Conservation (phyloP, 192 early-diverging fungal species). For the Entomortierella parvispora region DNA sequence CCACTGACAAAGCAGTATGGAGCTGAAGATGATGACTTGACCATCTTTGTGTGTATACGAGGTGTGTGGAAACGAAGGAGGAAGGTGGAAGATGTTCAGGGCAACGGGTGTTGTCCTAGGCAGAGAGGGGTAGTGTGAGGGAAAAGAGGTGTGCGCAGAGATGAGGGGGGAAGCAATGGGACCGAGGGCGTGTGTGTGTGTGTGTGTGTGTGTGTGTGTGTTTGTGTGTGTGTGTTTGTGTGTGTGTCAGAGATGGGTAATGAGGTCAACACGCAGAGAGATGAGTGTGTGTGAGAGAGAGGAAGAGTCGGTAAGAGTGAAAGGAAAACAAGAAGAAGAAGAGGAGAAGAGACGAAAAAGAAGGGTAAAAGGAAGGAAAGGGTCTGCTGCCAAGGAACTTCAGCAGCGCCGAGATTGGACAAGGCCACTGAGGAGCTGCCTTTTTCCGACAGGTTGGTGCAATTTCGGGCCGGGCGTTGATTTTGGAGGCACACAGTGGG, state of each 20-base stretch:
- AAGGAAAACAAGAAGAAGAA: neutral
- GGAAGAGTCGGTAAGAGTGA: neutral
- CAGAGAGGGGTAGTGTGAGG: neutral
- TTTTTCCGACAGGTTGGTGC: too few species aligned
- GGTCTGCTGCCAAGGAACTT: too few species aligned
- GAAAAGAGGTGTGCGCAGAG: neutral
- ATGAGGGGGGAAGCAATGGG: neutral
- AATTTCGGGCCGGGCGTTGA: too few species aligned
- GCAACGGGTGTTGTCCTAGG: neutral
- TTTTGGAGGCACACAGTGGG: too few species aligned
- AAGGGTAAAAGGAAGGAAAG: neutral
- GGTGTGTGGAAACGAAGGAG: neutral
- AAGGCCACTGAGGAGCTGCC: too few species aligned
- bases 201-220: too few species aligned
- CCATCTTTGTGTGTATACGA: constrained; percentile 9
- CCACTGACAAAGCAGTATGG: constrained; percentile 52
- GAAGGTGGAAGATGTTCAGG: neutral
- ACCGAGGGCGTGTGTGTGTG: neutral
- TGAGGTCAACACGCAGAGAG: neutral
- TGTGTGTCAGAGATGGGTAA: neutral
- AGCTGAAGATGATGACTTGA: constrained; percentile 22
- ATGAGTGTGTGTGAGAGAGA: neutral
- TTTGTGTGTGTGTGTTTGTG: too few species aligned
- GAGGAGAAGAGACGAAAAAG: neutral
- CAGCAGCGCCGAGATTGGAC: too few species aligned